Base-by-base conservation (phyloP, 306 rosid species). In the Acacia crassicarpa region DNA sequence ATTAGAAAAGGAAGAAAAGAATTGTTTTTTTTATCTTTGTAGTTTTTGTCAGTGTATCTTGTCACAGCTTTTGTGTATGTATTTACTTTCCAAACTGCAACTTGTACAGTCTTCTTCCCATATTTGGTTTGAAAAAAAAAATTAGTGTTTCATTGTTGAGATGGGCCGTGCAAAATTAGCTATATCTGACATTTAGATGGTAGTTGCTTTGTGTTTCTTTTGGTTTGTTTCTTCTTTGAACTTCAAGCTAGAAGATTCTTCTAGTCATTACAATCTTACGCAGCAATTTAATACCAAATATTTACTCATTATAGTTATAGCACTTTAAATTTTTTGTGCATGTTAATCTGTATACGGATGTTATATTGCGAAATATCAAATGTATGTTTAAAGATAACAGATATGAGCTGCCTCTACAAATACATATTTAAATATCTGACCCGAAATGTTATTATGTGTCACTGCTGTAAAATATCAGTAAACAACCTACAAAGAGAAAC, bases 81-180 rank as follows among this genome's bases (percentile, higher is more conserved):
- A 54, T 67, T 71, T 5, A 41, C 49, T 15, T 76, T 38, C 51
- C 54, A 65, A 74, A 19, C 46, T 65, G 61, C n/a, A 30, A 20
- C 66, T 3, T 78, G 81, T 78, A 66, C 25, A 48, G 66, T 33
- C 67, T 63, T 33, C 67, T 63, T 45, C 19, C 8, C 30, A 61
- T 16, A 6, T 41, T 76, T 62, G 44, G 61, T 33, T 8, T 4
- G 5, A 63, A 48, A 46, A 4, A 46, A 4, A 11, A 46, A 27
- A 30, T 5, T 63, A 63, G 22, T 30, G 69, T 63, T 63, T 32
- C 69, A 63, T 63, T 63, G 38, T 63, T 63, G 40, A 62, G 20
- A 62, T 61, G 67, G 67, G 35, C 27, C 25, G 67, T 25, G 13
- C 6, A 11, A 58, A 58, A 58, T 58, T n/a, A 58, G 22, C 11